A percentile compares a stretch with the other conserved stretches of the same genome.
phyloP scores from a whole-genome alignment of 1,284 basidiomycete genomes.

The Leccinum proliferum region DNA sequence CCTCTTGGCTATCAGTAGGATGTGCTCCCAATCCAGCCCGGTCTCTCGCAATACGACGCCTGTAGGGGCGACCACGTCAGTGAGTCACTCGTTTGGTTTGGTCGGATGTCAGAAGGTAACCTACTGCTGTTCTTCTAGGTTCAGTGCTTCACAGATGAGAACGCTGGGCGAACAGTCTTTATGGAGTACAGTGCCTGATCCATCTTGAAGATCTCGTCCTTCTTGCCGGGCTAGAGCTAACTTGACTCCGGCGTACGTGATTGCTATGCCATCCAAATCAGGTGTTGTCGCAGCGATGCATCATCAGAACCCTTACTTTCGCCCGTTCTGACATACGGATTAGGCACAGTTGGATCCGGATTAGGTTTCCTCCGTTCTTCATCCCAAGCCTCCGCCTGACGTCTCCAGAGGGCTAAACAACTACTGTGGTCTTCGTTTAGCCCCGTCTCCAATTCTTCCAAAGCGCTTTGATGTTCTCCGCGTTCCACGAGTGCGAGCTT shows the following conservation, averaged over 20 bases:
- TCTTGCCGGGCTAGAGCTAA: not conserved
- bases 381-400: not conserved
- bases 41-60: not conserved
- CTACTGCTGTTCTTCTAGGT: not conserved
- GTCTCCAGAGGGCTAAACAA: not conserved
- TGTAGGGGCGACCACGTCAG: not conserved
- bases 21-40: not conserved
- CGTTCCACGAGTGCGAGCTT: not conserved
- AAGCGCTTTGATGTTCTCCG: not conserved
- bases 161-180: not conserved
- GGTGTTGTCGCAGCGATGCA: not conserved
- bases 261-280: not conserved
- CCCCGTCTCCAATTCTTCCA: not conserved
- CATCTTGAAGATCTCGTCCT: not conserved
- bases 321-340: not conserved
- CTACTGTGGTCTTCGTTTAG: not conserved
- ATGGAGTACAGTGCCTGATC: not conserved
- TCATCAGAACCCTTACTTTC: not conserved
- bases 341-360: not conserved
- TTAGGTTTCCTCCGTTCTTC: not conserved
- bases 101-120: not conserved
- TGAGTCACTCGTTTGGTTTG: not conserved
- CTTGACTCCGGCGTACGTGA: not conserved
- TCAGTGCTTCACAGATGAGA: not conserved
- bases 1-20: not conserved